A percentile compares a stretch with the other conserved stretches of the same genome.
Evolutionary conservation across 2,329 filamentous ascomycete genomes (phyloP).

Genomic region (Cercospora sp.): DNA sequence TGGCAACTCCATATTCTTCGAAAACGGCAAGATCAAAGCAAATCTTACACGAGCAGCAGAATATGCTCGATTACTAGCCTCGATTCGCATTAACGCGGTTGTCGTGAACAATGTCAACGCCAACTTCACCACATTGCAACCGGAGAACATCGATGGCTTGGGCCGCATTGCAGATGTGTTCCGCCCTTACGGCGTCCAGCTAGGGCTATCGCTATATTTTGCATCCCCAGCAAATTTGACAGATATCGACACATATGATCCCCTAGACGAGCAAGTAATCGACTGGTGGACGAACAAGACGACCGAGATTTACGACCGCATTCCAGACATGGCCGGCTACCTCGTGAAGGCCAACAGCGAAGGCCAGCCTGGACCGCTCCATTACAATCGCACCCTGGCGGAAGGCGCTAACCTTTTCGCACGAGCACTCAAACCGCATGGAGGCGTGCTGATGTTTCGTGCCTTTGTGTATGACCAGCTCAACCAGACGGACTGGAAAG

Average conservation of each 20-base stretch:
- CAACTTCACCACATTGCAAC: conserved; percentile 57
- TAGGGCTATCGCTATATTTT: conserved; percentile 69
- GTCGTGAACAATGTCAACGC: conserved; percentile 74
- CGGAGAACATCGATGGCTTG: conserved; percentile 61
- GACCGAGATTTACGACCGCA: conserved; percentile 56
- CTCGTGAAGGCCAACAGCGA: conserved; percentile 72
- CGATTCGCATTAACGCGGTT: conserved; percentile 65
- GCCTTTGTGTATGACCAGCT: conserved; percentile 69
- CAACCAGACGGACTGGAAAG: conserved; percentile 61
- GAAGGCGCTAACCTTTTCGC: conserved; percentile 71
- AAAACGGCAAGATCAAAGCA: conserved; percentile 55
- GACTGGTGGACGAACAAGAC: conserved; percentile 64
- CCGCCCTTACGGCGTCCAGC: conserved; percentile 65
- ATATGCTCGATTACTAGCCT: conserved; percentile 67
- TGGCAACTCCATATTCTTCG: conserved; percentile 68
- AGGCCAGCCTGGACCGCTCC: conserved; percentile 67
- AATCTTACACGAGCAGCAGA: conserved; percentile 61
- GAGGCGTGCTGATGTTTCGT: conserved; percentile 67
- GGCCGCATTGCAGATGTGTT: conserved; percentile 63
- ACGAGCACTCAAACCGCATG: conserved; percentile 56
- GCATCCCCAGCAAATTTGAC: conserved; percentile 61
- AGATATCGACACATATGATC: conserved; percentile 63
- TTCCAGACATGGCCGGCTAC: conserved; percentile 69
- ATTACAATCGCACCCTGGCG: conserved; percentile 68
- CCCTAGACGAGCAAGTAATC: conserved; percentile 60